phyloP scores from a whole-genome alignment of 148 eudicot genomes.

The Chenopodium suecicum region DNA sequence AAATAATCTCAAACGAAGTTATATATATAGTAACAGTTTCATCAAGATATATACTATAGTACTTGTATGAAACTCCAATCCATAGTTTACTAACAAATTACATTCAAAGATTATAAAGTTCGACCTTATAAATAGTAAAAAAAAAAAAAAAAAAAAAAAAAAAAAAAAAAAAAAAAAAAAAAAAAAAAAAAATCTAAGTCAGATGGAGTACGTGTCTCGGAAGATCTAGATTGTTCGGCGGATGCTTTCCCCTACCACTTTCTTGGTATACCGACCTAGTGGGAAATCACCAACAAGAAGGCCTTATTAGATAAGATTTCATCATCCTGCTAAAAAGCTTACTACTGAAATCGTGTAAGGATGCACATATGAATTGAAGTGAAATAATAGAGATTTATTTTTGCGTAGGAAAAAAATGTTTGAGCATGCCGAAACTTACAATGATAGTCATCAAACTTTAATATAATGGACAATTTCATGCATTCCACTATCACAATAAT shows the following conservation, averaged over 20 bases:
- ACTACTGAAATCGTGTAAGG: not conserved
- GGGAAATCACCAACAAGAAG: not conserved
- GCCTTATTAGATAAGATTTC: conserved; percentile 13
- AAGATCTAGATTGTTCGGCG: conserved; percentile 8
- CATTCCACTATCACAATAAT: conserved; percentile 11
- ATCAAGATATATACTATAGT: no score
- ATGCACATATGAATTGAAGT: not conserved
- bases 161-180: no score
- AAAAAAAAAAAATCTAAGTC: no score
- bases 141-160: no score
- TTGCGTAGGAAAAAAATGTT: not conserved
- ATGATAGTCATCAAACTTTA: conserved; percentile 7
- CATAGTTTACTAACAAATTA: no score
- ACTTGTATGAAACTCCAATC: no score
- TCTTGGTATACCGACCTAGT: not conserved
- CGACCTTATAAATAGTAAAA: no score
- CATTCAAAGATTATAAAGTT: no score
- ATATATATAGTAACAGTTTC: no score
- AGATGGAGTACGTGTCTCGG: not conserved
- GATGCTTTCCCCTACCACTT: not conserved
- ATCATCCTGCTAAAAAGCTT: not conserved
- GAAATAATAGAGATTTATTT: not conserved
- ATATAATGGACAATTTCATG: not conserved
- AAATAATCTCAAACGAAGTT: no score
- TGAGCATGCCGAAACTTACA: conserved; percentile 10